Conservation (phyloP, 305 asterid genomes). For the Fraxinus latifolia region DNA sequence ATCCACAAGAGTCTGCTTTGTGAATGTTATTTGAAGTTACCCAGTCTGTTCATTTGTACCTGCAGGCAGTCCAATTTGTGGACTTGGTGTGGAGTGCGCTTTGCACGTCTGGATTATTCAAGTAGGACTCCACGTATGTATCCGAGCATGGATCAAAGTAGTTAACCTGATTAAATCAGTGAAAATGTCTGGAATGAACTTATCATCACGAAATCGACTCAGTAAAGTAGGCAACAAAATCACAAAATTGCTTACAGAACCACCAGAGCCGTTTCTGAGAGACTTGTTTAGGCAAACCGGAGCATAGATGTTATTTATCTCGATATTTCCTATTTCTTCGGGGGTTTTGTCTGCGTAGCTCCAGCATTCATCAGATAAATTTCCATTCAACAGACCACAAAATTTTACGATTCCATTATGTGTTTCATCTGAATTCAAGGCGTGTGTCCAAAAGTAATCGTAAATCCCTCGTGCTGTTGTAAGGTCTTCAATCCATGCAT, state of each 20-base stretch:
- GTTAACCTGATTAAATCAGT: slow-evolving; percentile 14
- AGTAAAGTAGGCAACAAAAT: neutral
- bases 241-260: slow-evolving; percentile 28
- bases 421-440: slow-evolving; percentile 41
- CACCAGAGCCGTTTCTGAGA: slow-evolving; percentile 25
- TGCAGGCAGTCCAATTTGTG: slow-evolving; percentile 30
- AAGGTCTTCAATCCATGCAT: slow-evolving; percentile 28
- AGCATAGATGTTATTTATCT: slow-evolving; percentile 32
- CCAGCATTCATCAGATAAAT: slow-evolving; percentile 6
- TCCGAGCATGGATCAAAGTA: slow-evolving; percentile 36
- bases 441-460: slow-evolving; percentile 37
- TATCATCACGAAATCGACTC: neutral
- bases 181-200: neutral
- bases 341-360: neutral
- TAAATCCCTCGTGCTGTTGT: slow-evolving; percentile 14
- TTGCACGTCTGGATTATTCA: slow-evolving; percentile 34
- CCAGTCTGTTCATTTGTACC: slow-evolving; percentile 6
- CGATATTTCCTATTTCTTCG: slow-evolving; percentile 26
- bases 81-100: slow-evolving; percentile 34
- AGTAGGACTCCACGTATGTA: slow-evolving; percentile 23
- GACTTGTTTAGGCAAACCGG: slow-evolving; percentile 27
- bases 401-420: slow-evolving; percentile 19
- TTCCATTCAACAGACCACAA: slow-evolving; percentile 18
- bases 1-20: neutral
- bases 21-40: neutral